Conservation (phyloP, 495 filamentous ascomycete species). For the Hyaloscypha finlandica region DNA sequence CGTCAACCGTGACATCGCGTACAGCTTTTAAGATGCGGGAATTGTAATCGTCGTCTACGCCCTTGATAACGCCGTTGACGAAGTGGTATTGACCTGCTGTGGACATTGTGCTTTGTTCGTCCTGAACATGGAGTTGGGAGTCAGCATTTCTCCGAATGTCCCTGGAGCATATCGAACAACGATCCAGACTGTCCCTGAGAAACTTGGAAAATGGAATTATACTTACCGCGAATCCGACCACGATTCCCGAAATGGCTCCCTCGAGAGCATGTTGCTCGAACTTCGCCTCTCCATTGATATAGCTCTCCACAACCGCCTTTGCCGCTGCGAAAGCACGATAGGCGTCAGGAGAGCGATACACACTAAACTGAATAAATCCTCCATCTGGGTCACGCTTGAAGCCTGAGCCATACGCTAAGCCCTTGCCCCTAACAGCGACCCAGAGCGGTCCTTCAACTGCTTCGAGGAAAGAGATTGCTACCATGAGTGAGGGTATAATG, state of each 20-base stretch:
- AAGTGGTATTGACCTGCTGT: conserved; percentile 81
- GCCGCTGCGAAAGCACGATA: conserved; percentile 82
- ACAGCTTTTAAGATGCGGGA: conserved; percentile 74
- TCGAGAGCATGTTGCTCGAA: conserved; percentile 86
- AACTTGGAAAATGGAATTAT: not conserved
- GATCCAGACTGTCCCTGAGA: too few relatives aligned
- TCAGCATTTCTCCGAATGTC: not conserved
- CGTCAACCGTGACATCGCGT: conserved; percentile 69
- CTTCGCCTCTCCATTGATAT: conserved; percentile 56
- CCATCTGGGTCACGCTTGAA: conserved; percentile 75
- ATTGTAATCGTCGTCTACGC: conserved; percentile 76
- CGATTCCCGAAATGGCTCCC: conserved; percentile 85
- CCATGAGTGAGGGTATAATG: conserved; percentile 76
- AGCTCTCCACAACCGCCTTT: conserved; percentile 71
- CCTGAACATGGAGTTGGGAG: conserved; percentile 29
- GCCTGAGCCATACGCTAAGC: conserved; percentile 83
- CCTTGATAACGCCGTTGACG: conserved; percentile 74
- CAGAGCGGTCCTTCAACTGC: conserved; percentile 93
- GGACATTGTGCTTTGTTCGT: conserved; percentile 81
- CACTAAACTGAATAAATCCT: conserved; percentile 76
- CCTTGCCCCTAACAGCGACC: conserved; percentile 87
- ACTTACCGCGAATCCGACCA: conserved; percentile 65
- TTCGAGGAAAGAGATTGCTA: conserved; percentile 88
- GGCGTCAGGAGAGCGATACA: conserved; percentile 88
- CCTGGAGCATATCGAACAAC: too few relatives aligned